phyloP scores from a whole-genome alignment of 805 yeast genomes.

The Metschnikowia koreensis region DNA sequence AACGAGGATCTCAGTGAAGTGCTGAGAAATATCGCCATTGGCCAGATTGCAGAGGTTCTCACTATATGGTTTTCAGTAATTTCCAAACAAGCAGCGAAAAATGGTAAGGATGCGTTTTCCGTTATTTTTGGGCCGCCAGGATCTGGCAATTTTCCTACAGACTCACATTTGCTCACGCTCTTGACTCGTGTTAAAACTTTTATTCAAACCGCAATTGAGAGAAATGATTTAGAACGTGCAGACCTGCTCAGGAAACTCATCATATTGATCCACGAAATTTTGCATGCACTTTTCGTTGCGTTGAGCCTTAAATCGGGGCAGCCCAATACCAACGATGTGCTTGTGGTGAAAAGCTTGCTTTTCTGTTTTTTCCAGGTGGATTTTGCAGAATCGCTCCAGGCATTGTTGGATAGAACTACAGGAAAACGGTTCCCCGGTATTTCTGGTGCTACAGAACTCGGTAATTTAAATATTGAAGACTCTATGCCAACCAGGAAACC shows the following conservation, averaged over 20 bases:
- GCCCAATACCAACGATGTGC: conserved; percentile 16
- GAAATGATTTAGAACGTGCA: conserved; percentile 14
- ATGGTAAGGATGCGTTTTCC: conserved; percentile 15
- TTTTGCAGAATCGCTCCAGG: conserved; percentile 20
- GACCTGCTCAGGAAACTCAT: conserved; percentile 27
- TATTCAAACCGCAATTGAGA: conserved; percentile 15
- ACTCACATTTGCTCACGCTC: conserved; percentile 16
- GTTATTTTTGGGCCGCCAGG: conserved; percentile 23
- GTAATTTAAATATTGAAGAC: neutral
- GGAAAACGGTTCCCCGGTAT: conserved; percentile 2
- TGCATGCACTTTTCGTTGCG: conserved; percentile 22
- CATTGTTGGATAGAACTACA: conserved; percentile 16
- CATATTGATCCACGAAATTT: conserved; percentile 25
- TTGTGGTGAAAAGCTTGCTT: conserved; percentile 24
- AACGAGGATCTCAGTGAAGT: conserved; percentile 22
- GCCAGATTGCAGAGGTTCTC: conserved; percentile 22
- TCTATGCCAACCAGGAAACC: neutral
- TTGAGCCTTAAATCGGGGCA: conserved; percentile 13
- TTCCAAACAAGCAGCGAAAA: conserved; percentile 5
- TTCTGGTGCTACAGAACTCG: neutral
- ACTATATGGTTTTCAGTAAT: conserved; percentile 24
- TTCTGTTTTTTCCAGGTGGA: conserved; percentile 25
- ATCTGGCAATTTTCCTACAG: conserved; percentile 13
- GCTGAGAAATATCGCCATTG: conserved; percentile 17
- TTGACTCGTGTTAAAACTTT: conserved; percentile 20